These are phyloP conservation scores for Clarireedia hainanense DNA, from an alignment of 2,329 filamentous ascomycete genomes.

Conservation along the genomic window DNA sequence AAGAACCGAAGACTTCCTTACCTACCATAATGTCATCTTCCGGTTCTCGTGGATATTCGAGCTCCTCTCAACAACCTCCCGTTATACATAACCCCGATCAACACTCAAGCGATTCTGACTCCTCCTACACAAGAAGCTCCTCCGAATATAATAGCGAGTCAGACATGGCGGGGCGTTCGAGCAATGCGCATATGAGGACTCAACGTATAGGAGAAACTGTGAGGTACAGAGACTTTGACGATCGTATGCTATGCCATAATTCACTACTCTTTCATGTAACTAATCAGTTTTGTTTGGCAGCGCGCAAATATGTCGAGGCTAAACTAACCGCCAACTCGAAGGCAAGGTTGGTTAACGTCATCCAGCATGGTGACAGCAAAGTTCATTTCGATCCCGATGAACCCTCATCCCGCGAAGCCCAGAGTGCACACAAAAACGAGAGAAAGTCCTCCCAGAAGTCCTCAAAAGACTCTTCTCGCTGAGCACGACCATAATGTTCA, in stretches of 20 bases:
- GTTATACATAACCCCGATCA: neutral
- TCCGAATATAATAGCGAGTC: neutral
- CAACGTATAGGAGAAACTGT: neutral
- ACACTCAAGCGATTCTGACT: neutral
- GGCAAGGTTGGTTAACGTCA: neutral
- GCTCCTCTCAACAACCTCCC: neutral
- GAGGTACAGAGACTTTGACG: neutral
- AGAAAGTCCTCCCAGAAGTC: neutral
- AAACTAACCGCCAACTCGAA: neutral
- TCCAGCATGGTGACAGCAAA: neutral
- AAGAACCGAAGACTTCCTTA: neutral
- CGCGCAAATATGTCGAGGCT: slow-evolving; percentile 2
- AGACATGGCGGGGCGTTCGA: neutral
- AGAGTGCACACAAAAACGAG: neutral
- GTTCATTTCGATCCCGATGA: slow-evolving; percentile 1
- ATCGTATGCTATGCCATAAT: neutral
- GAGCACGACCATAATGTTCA: neutral
- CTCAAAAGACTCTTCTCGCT: neutral
- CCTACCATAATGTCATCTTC: neutral
- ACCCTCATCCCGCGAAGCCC: slow-evolving; percentile 2
- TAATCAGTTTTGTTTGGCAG: neutral
- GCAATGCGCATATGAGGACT: neutral
- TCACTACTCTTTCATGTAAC: neutral
- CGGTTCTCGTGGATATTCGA: slow-evolving; percentile 3
- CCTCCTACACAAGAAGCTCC: neutral